Base-by-base conservation (phyloP, 2,329 filamentous ascomycete genomes). In the Xylariaceae sp. region DNA sequence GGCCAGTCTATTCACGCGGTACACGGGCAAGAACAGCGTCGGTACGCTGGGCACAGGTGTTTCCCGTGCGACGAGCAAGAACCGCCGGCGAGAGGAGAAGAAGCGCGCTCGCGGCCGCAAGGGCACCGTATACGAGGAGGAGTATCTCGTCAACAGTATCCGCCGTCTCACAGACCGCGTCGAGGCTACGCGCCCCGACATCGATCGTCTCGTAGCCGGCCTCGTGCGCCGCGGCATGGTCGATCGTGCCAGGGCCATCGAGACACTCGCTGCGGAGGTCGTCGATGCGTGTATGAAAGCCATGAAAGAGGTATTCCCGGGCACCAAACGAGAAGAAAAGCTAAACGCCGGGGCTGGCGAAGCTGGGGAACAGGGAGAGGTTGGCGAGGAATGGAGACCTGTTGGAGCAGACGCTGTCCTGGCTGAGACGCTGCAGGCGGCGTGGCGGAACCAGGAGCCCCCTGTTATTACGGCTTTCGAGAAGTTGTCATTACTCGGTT, bases 101-200 rank as follows among this genome's bases (percentile, higher is more conserved):
- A 99, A 99, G 80, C 84, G 92, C 15, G 94, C 94, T 0, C 79
- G 90, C 7, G 94, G 94, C 21, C 92, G 96, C 70, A 97, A 97
- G 76, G 94, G 94, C 10, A 96, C 89, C 15, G 89, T 99, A 5
- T 99, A 99, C 70, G 94, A 99, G 71, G 92, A 97, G 68, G 94
- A 97, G 71, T 99, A 99, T 70, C 81, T 99, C 5, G 86, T 96
- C 54, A 94, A 92, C 69, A 92, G 87, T 62, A 85, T 97, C 34
- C 82, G 86, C 12, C 79, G 94, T 21, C 78, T 99, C 32, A 82
- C 96, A 13, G 90, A 95, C 69, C 80, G 92, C 34, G 83, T 96
- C 19, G 90, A 92, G 69, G 77, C 77, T 19, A 80, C 86, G 2
- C 80, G 84, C 47, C 78, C 81, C 0, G 94, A 99, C 68, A 82